phyloP scores from a whole-genome alignment of 225 moss, liverwort and hornwort genomes.

The Straminergon stramineum region DNA sequence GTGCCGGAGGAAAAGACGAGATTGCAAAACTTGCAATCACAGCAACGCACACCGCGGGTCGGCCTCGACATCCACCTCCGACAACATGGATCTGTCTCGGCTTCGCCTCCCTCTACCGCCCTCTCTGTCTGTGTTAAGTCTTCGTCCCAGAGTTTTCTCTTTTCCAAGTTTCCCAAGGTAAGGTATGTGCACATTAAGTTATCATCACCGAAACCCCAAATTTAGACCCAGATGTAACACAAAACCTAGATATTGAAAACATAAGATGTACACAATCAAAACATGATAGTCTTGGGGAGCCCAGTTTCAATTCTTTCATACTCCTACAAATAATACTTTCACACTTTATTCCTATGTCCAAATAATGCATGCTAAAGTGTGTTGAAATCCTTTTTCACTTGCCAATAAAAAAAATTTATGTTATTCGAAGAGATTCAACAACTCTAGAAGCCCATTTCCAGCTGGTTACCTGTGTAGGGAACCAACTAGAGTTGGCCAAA shows the following conservation, averaged over 20 bases:
- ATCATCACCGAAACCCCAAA: too few relatives aligned
- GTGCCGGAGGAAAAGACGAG: not conserved
- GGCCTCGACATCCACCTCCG: not conserved
- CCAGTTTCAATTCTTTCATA: too few relatives aligned
- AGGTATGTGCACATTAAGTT: not conserved
- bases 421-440: not conserved
- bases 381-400: not conserved
- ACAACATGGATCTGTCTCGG: constrained; percentile 7
- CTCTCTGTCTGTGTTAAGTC: not conserved
- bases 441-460: too few relatives aligned
- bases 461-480: too few relatives aligned
- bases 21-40: not conserved
- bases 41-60: not conserved
- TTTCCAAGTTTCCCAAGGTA: not conserved
- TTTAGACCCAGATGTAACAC: not conserved
- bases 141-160: not conserved
- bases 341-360: not conserved
- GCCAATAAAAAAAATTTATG: not conserved
- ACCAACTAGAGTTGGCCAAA: too few relatives aligned
- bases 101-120: not conserved
- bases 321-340: not conserved
- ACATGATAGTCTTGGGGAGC: too few relatives aligned
- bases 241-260: not conserved
- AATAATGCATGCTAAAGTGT: not conserved
- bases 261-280: too few relatives aligned